Evolutionary conservation across 768 basidiomycete genomes (phyloP).

Genomic region (Boletus rubescentipes): DNA sequence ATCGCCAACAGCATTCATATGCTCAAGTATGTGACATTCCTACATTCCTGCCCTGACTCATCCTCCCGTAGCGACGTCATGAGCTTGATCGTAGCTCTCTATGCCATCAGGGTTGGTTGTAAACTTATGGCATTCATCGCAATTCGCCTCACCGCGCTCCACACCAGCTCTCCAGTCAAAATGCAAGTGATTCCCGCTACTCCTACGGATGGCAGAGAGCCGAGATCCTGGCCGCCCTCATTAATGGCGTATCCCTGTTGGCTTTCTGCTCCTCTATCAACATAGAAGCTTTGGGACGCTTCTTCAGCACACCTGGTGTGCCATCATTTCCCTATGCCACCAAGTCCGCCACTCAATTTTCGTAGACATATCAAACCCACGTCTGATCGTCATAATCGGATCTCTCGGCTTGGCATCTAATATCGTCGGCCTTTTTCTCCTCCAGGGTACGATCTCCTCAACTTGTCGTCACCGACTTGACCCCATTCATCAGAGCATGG

Average conservation of each 20-base stretch:
- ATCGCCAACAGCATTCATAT: slow-evolving; percentile 98
- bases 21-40: slow-evolving; percentile 73
- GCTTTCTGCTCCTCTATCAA: slow-evolving; percentile 96
- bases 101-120: slow-evolving; percentile 75
- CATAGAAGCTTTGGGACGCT: slow-evolving; percentile 87
- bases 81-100: slow-evolving; percentile 92
- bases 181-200: slow-evolving; percentile 67
- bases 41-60: slow-evolving; percentile 9
- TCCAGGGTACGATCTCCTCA: slow-evolving; percentile 68
- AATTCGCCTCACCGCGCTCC: slow-evolving; percentile 1
- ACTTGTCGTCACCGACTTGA: slow-evolving; percentile 4
- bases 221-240: slow-evolving; percentile 89
- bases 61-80: slow-evolving; percentile 78
- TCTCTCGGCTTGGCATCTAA: slow-evolving; percentile 88
- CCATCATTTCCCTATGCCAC: slow-evolving; percentile 5
- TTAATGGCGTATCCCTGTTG: slow-evolving; percentile 96
- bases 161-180: slow-evolving; percentile 61
- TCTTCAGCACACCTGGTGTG: slow-evolving; percentile 79
- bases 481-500: slow-evolving; percentile 52
- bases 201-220: slow-evolving; percentile 99
- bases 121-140: slow-evolving; percentile 1
- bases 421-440: slow-evolving; percentile 88
- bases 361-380: slow-evolving; percentile 85
- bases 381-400: slow-evolving; percentile 87
- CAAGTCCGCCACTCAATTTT: slow-evolving; percentile 2